Percentiles rank a stretch among this genome's conserved stretches.
phyloP scores from a whole-genome alignment of 345 rosid species.

The Euclidium syriacum region DNA sequence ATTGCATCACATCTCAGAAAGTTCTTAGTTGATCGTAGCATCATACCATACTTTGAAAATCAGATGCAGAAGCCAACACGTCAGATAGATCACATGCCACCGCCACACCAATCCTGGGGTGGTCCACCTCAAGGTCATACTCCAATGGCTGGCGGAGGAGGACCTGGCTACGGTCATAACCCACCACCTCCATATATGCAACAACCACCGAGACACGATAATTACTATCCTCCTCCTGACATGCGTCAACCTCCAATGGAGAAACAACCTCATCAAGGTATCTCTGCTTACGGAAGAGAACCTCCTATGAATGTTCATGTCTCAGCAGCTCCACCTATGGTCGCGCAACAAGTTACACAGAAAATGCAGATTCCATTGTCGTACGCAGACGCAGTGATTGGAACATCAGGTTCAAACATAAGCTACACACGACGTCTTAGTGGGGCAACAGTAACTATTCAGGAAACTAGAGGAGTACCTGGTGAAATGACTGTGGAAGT shows the following conservation, averaged over 20 bases:
- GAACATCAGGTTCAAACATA: constrained; percentile 89
- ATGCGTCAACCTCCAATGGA: constrained; percentile 80
- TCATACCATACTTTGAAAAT: constrained; percentile 83
- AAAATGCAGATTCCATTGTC: constrained; percentile 93
- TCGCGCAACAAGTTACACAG: constrained; percentile 82
- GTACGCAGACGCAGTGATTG: constrained; percentile 97
- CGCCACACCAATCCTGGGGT: constrained; percentile 90
- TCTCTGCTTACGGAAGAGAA: constrained; percentile 95
- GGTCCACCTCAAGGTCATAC: constrained; percentile 87
- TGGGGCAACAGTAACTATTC: constrained; percentile 96
- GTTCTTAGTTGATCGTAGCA: constrained; percentile 95
- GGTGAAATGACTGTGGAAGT: constrained; percentile 99
- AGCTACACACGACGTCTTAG: constrained; percentile 96
- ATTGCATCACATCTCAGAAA: constrained; percentile 94
- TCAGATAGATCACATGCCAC: constrained; percentile 85
- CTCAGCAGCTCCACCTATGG: constrained; percentile 82
- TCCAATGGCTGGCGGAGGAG: constrained; percentile 61
- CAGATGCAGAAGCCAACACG: constrained; percentile 89
- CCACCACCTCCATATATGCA: constrained; percentile 80
- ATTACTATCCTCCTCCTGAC: constrained; percentile 76
- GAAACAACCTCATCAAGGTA: constrained; percentile 94
- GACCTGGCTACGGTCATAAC: constrained; percentile 68
- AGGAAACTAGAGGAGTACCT: constrained; percentile 93
- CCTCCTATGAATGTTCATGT: constrained; percentile 69
- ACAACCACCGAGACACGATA: constrained; percentile 74